Evolutionary conservation across 257 asterid genomes (phyloP).

Genomic region (Gynochthodes officinalis): DNA sequence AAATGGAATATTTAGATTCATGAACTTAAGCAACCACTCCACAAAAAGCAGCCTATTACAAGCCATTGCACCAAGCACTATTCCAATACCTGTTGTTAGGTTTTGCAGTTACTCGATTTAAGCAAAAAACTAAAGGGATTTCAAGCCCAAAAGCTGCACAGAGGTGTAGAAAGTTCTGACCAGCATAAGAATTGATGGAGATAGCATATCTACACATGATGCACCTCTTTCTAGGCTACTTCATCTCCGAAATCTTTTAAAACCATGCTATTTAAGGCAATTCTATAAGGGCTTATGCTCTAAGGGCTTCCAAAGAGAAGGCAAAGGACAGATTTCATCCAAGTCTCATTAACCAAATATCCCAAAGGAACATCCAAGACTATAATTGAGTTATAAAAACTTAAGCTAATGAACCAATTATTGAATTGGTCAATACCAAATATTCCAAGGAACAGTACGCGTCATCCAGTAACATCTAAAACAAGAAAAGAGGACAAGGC

Average conservation of each 20-base stretch:
- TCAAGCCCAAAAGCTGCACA: not conserved
- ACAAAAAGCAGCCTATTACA: not conserved
- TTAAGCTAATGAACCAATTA: too few relatives aligned
- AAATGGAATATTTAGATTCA: not conserved
- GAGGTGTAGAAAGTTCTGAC: not conserved
- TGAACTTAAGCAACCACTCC: not conserved
- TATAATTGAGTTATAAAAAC: too few relatives aligned
- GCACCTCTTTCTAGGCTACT: not conserved
- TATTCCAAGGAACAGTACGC: not conserved
- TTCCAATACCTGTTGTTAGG: not conserved
- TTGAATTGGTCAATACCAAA: too few relatives aligned
- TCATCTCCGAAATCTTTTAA: not conserved
- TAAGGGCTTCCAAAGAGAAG: not conserved
- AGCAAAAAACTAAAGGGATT: not conserved
- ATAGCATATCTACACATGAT: not conserved
- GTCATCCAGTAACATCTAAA: not conserved
- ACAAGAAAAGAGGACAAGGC: not conserved
- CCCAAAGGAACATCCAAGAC: too few relatives aligned
- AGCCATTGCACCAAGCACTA: not conserved
- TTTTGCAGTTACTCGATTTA: not conserved
- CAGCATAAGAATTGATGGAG: not conserved
- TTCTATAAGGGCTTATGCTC: not conserved
- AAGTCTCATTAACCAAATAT: too few relatives aligned
- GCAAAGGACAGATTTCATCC: not conserved
- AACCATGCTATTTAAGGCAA: not conserved